Conservation (phyloP, 2,329 filamentous ascomycete species). For the Hirsutella rhossiliensis region DNA sequence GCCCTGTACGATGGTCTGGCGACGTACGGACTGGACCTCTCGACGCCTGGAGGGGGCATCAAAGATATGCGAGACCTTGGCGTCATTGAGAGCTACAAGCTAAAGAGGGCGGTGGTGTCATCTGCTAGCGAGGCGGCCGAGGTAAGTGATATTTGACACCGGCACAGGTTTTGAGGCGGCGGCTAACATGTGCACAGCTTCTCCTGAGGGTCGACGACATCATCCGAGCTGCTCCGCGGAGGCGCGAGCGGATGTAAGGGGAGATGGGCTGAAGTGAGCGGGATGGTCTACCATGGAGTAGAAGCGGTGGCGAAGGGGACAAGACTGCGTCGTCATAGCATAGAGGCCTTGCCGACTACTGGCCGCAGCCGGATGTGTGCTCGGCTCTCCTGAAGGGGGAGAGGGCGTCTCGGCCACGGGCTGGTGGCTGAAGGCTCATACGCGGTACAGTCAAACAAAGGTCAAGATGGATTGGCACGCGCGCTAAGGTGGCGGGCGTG, state of each 20-base stretch:
- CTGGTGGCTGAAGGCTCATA: no score
- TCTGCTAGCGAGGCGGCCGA: conserved; percentile 94
- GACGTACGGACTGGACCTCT: conserved; percentile 80
- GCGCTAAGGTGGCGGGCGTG: no score
- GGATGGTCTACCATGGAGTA: no score
- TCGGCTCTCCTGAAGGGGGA: no score
- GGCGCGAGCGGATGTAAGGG: conserved; percentile 26
- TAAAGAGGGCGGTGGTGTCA: conserved; percentile 95
- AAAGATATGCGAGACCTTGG: conserved; percentile 92
- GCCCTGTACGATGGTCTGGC: conserved; percentile 91
- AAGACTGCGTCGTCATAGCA: no score
- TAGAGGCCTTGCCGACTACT: no score
- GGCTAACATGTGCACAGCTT: conserved; percentile 38
- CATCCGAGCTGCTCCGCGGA: conserved; percentile 78
- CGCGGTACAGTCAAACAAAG: no score
- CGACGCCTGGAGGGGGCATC: conserved; percentile 82
- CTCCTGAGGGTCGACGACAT: conserved; percentile 95
- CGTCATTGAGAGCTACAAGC: conserved; percentile 95
- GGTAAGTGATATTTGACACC: conserved; percentile 38
- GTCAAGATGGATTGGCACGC: no score
- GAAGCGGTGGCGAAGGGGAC: no score
- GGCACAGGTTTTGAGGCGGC: neutral
- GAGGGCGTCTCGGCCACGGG: no score
- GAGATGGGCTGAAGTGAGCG: conserved; percentile 2
- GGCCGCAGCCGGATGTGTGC: no score